Evolutionary conservation across 2,329 filamentous ascomycete genomes (phyloP).

Genomic region (Paraphoma chrysanthemicola): DNA sequence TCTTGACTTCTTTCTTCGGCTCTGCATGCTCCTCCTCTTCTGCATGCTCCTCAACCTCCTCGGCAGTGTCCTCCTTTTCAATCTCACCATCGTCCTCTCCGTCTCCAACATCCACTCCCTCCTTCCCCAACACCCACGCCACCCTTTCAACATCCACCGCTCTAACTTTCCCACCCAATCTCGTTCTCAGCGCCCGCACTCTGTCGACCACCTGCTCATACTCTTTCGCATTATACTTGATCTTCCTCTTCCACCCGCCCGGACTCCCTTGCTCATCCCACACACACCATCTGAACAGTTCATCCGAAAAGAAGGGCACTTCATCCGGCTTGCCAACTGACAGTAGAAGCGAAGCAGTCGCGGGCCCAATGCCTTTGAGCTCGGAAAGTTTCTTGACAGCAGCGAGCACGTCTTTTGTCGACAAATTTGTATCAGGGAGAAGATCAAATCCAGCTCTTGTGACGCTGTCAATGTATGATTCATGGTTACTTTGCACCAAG

Average conservation of each 20-base stretch:
- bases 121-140: slow-evolving; percentile 70
- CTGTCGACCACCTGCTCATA: slow-evolving; percentile 63
- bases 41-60: slow-evolving; percentile 1
- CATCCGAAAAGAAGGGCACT: slow-evolving; percentile 81
- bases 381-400: slow-evolving; percentile 62
- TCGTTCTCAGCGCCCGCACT: slow-evolving; percentile 34
- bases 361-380: slow-evolving; percentile 79
- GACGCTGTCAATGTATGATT: slow-evolving; percentile 53
- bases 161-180: slow-evolving; percentile 34
- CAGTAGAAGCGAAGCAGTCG: slow-evolving; percentile 77
- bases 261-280: slow-evolving; percentile 57
- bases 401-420: slow-evolving; percentile 18
- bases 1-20: slow-evolving; percentile 20
- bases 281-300: slow-evolving; percentile 76
- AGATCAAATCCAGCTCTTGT: slow-evolving; percentile 61
- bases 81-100: background rate
- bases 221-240: slow-evolving; percentile 75
- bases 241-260: slow-evolving; percentile 56
- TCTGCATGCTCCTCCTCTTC: background rate
- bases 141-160: slow-evolving; percentile 73
- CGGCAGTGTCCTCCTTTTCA: background rate
- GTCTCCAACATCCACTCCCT: slow-evolving; percentile 29
- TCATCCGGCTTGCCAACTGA: slow-evolving; percentile 66
- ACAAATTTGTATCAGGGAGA: background rate
- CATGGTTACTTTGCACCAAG: slow-evolving; percentile 65